A percentile compares a stretch with the other conserved stretches of the same genome.
Conservation (phyloP, 2,329 filamentous ascomycete genomes). For the Calonectria henricotiae region DNA sequence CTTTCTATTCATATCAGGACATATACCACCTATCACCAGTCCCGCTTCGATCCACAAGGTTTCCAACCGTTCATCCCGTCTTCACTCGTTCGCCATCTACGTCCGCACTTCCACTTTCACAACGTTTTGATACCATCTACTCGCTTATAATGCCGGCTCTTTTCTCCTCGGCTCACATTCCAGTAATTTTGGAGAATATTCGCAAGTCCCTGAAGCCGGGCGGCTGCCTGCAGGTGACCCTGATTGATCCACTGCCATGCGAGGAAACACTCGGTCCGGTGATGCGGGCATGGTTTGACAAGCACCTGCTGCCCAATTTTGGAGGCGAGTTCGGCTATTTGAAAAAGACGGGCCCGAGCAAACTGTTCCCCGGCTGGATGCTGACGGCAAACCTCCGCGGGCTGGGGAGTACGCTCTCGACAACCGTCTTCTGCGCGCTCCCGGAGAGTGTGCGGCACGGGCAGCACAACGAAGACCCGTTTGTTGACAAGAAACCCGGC, state of each 20-base stretch:
- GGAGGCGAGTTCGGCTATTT: slow-evolving; percentile 73
- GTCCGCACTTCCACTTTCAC: slow-evolving; percentile 58
- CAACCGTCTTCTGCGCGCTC: slow-evolving; percentile 67
- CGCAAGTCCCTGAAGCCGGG: slow-evolving; percentile 70
- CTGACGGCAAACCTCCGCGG: slow-evolving; percentile 69
- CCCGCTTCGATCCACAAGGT: slow-evolving; percentile 59
- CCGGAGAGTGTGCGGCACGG: slow-evolving; percentile 52
- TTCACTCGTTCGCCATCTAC: slow-evolving; percentile 59
- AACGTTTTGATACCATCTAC: slow-evolving; percentile 66
- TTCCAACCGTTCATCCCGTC: slow-evolving; percentile 61
- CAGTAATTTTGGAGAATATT: slow-evolving; percentile 71
- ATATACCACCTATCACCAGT: slow-evolving; percentile 66
- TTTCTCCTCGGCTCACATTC: slow-evolving; percentile 72
- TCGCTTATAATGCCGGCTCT: slow-evolving; percentile 72
- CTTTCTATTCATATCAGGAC: slow-evolving; percentile 59
- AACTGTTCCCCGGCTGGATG: slow-evolving; percentile 74
- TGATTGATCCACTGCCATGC: slow-evolving; percentile 76
- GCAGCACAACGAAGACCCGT: slow-evolving; percentile 47
- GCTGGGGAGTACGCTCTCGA: slow-evolving; percentile 65
- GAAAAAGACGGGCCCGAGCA: slow-evolving; percentile 65
- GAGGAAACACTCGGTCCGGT: slow-evolving; percentile 71
- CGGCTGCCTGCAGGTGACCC: slow-evolving; percentile 72
- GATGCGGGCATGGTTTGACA: slow-evolving; percentile 75
- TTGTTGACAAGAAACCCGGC: slow-evolving; percentile 41
- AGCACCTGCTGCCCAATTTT: slow-evolving; percentile 73